Base-by-base conservation (phyloP, 2,329 filamentous ascomycete genomes). In the Penicillium sp. region DNA sequence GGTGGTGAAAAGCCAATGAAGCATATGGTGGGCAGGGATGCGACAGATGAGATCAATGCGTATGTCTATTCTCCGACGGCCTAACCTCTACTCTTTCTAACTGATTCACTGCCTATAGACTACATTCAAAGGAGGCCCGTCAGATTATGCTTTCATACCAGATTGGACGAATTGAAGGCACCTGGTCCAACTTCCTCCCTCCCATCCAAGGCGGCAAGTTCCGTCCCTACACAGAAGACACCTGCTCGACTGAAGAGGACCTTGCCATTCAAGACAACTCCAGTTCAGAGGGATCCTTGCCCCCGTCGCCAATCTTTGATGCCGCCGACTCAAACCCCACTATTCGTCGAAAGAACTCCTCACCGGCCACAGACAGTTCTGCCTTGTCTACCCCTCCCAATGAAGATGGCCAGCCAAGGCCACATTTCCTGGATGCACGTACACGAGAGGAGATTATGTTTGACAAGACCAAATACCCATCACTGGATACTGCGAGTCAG, bases 11-110 rank as follows among this genome's bases (percentile, higher is more conserved):
- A 92, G 77, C 86, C 94, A 55, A 96, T 99, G 64, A 81, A 87
- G 73, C 95, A 99, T 73, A 95, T 97, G 92, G 86, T 98, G 60
- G 92, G 92, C 61, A 87, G 89, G 77, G 92, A 96, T 85, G 94
- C 92, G 52, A 97, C 94, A 11, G 93, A 97, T 75, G 95, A 98
- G 77, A 88, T 98, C 61, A 91, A 89, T 75, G 91, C 89, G 91
- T 97, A 83, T 52, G 89, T 81, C 60, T 56, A 56, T 44, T 22
- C n/a, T 31, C n/a, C 16, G 10, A 22, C 39, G 4, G 33, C 37
- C 35, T 31, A 13, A 6, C 31, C 9, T 35, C 41, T 37, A 40
- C 22, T 6, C 31, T 19, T 33, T 10, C 41, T 47, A 27, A 40
- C 24, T 3, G 19, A 44, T 40, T 14, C 18, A 11, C 24, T 31